Conservation (phyloP, 192 early-diverging fungal species). For the Dispira simplex region DNA sequence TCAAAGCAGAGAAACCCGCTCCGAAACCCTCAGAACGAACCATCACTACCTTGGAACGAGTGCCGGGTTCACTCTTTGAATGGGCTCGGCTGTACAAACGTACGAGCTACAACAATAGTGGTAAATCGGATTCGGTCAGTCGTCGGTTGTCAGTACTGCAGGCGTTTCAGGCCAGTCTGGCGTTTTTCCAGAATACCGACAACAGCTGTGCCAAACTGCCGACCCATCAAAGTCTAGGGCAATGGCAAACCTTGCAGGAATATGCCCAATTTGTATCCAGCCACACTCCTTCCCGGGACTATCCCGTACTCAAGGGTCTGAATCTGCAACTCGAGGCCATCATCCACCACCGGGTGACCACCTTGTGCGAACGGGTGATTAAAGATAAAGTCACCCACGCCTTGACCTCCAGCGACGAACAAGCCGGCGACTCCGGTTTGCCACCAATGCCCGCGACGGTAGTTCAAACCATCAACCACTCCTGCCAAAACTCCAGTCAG, state of each 20-base stretch:
- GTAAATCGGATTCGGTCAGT: neutral
- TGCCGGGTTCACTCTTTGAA: neutral
- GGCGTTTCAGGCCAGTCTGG: neutral
- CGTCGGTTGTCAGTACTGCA: neutral
- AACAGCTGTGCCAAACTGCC: no score
- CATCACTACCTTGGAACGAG: neutral
- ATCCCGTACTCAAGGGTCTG: neutral
- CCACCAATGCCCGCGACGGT: neutral
- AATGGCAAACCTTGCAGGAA: neutral
- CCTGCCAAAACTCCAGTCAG: neutral
- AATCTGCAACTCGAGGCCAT: neutral
- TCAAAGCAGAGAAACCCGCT: neutral
- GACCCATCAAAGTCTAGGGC: neutral
- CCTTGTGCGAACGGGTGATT: neutral
- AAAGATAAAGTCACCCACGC: neutral
- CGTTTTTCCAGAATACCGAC: neutral
- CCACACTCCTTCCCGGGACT: neutral
- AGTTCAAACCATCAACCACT: neutral
- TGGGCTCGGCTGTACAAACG: conserved; percentile 9
- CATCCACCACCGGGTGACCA: neutral
- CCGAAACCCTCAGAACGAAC: neutral
- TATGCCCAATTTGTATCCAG: neutral
- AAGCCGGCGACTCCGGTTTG: neutral
- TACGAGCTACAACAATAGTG: neutral
- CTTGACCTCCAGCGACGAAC: neutral